Conservation (phyloP, 495 filamentous ascomycete genomes). For the Penicillium maclennaniae region DNA sequence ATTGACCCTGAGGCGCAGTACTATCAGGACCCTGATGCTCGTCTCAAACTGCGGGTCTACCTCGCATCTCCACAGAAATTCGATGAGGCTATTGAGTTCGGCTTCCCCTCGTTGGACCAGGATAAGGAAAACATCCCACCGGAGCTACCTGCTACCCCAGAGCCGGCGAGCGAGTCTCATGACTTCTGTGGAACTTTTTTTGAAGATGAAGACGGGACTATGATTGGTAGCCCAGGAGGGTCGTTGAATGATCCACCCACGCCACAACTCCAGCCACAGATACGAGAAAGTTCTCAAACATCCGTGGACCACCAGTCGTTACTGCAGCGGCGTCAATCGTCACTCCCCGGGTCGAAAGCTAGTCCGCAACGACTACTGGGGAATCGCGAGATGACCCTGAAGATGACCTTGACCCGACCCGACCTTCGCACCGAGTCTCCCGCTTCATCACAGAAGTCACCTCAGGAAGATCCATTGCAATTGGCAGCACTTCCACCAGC, state of each 20-base stretch:
- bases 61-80: slow-evolving; percentile 91
- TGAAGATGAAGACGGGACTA: slow-evolving; percentile 40
- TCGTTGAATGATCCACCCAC: slow-evolving; percentile 15
- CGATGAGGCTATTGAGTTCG: slow-evolving; percentile 91
- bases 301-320: slow-evolving; percentile 15
- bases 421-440: slow-evolving; percentile 69
- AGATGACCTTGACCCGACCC: slow-evolving; percentile 89
- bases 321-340: slow-evolving; percentile 19
- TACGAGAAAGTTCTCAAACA: slow-evolving; percentile 12
- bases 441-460: slow-evolving; percentile 42
- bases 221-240: slow-evolving; percentile 22
- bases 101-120: slow-evolving; percentile 64
- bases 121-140: slow-evolving; percentile 33
- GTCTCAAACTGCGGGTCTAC: slow-evolving; percentile 82
- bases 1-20: slow-evolving; percentile 74
- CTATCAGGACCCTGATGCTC: slow-evolving; percentile 87
- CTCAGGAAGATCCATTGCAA: slow-evolving; percentile 55
- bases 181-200: slow-evolving; percentile 41
- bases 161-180: neutral
- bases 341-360: slow-evolving; percentile 15
- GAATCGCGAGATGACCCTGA: slow-evolving; percentile 83
- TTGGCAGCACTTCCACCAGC: slow-evolving; percentile 49
- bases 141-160: slow-evolving; percentile 11
- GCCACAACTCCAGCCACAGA: neutral
- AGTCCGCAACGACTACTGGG: slow-evolving; percentile 19